Evolutionary conservation across 78 protist genomes (phyloP).

Genomic region (Dictyostelium capitatum): DNA sequence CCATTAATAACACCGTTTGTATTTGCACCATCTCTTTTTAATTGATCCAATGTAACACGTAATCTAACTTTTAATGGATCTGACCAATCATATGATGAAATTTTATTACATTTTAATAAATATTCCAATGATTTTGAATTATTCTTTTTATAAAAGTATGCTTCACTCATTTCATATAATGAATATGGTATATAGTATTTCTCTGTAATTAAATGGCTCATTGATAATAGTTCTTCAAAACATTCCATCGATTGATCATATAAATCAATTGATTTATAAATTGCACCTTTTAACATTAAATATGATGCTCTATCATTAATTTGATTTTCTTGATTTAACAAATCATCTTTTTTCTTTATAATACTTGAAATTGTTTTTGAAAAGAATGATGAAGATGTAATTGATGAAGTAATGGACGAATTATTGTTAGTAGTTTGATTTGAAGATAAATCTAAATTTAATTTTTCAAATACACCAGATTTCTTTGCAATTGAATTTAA

Average conservation of each 20-base stretch:
- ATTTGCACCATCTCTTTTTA: constrained; percentile 57
- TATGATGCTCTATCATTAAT: constrained; percentile 67
- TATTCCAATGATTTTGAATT: constrained; percentile 11
- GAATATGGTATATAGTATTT: constrained; percentile 68
- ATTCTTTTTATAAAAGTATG: constrained; percentile 51
- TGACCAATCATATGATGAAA: constrained; percentile 63
- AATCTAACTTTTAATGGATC: constrained; percentile 75
- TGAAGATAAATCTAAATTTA: no score
- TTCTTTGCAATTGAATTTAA: constrained; percentile 10
- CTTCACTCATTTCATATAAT: constrained; percentile 73
- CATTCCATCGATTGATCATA: constrained; percentile 65
- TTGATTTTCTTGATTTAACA: not conserved
- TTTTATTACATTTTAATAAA: constrained; percentile 23
- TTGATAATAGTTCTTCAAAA: constrained; percentile 47
- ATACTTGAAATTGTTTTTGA: constrained; percentile 10
- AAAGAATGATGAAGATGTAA: constrained; percentile 1
- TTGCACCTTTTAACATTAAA: constrained; percentile 53
- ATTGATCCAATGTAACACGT: constrained; percentile 70
- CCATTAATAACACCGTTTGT: not conserved
- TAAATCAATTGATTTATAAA: constrained; percentile 47
- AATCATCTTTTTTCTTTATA: constrained; percentile 5
- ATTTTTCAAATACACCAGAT: not conserved
- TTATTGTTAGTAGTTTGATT: not conserved
- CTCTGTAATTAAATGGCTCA: constrained; percentile 26
- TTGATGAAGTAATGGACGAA: no score